Base-by-base conservation (phyloP, 2,329 filamentous ascomycete genomes). In the Sporothrix luriei region DNA sequence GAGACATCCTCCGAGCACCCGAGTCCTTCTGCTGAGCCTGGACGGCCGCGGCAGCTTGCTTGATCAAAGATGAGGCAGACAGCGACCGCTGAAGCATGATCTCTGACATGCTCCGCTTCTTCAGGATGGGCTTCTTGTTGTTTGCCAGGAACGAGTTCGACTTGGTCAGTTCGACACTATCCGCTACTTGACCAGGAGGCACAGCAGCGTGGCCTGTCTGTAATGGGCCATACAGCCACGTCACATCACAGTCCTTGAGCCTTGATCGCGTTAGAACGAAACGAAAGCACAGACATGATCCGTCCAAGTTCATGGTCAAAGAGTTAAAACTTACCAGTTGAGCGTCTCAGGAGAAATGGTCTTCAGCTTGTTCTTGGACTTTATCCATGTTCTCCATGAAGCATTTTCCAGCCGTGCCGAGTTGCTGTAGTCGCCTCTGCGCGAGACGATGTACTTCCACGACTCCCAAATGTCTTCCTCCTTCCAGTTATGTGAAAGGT, bases 381-480 rank as follows among this genome's bases (percentile, higher is more conserved):
- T 98, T 78, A 92, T 91, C 95, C 95, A 98, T 0, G 93, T 95
- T 77, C 95, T 87, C 95, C 95, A 99, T 0, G 93, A 97, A 3
- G 95, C 95, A 79, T 99, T 98, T 79, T 98, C 95, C 40, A 98
- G 80, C 65, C 95, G 85, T 46, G 89, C 90, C 48, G 91, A 87
- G 78, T 97, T 94, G 74, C 88, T 89, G 73, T 96, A 96, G 68
- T 92, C 87, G 71, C 88, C 88, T 75, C 90, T 85, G 75, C 92
- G 91, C 38, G 91, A 90, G 19, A 94, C 89, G 75, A 98, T 92
- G 77, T 97, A 95, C 77, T 93, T 90, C 95, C 95, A 98, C 1
- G 94, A 97, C 6, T 92, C 90, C 94, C 94, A 98, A 33, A 98
- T 96, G 79, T 99, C 94, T 79, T 98, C 94, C 79, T 97, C 93